Conservation (phyloP, 768 basidiomycete genomes). For the Tricholoma flavovirens region DNA sequence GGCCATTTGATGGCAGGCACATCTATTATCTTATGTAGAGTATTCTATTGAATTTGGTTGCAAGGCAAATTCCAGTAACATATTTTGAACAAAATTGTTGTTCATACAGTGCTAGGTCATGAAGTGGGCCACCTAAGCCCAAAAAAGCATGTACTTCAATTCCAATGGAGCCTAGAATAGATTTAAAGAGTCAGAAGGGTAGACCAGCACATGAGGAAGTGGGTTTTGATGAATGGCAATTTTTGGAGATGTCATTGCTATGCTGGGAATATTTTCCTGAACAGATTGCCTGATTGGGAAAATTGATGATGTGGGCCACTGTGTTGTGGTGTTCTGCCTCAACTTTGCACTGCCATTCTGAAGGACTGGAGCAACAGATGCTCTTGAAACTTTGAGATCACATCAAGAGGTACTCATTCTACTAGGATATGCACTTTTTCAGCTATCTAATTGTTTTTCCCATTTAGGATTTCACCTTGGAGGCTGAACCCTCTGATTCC, state of each 20-base stretch:
- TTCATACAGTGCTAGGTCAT: background rate
- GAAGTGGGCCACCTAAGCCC: slow-evolving; percentile 3
- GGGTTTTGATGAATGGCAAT: background rate
- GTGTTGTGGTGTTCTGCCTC: background rate
- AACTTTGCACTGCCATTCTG: slow-evolving; percentile 1
- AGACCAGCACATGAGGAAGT: background rate
- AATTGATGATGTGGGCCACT: background rate
- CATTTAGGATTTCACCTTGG: background rate
- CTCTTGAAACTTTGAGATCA: background rate
- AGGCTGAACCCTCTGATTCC: background rate
- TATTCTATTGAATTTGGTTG: too few relatives aligned
- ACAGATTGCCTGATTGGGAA: background rate
- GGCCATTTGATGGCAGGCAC: too few relatives aligned
- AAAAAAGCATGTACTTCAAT: slow-evolving; percentile 1
- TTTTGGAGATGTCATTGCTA: background rate
- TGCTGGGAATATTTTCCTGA: background rate
- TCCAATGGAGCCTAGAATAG: slow-evolving; percentile 1
- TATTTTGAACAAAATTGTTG: too few relatives aligned
- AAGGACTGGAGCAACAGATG: slow-evolving; percentile 1
- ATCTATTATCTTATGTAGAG: too few relatives aligned
- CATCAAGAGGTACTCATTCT: slow-evolving; percentile 1
- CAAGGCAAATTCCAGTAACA: too few relatives aligned
- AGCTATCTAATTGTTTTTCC: background rate
- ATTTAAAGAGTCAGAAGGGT: slow-evolving; percentile 2
- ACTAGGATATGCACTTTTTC: background rate